Conservation (phyloP, 1,284 basidiomycete genomes). For the Rhodotorula sp. region DNA sequence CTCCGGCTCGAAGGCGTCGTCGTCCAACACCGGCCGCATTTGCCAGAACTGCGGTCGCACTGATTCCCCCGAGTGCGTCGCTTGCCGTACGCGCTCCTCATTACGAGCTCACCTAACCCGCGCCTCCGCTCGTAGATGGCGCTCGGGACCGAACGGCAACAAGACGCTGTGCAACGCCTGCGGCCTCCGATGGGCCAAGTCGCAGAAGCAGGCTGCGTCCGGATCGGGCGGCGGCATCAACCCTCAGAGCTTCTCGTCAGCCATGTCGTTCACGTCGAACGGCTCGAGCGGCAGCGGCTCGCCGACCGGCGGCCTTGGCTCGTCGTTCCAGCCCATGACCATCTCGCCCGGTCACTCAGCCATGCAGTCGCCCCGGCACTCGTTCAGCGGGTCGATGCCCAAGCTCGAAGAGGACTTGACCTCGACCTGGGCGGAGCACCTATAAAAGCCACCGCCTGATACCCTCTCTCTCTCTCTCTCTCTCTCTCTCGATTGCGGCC, state of each 20-base stretch:
- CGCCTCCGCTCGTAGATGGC: conserved; percentile 14
- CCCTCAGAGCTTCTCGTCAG: not conserved
- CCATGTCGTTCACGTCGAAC: not conserved
- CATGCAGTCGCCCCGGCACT: not conserved
- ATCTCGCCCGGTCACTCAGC: not conserved
- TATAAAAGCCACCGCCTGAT: not conserved
- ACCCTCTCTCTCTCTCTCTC: not conserved
- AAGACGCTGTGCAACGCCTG: conserved; percentile 87
- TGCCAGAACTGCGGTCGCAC: conserved; percentile 43
- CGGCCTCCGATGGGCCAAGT: conserved; percentile 56
- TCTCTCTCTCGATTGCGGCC: not conserved
- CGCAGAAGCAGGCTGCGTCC: conserved; percentile 13
- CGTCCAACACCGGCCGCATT: conserved; percentile 16
- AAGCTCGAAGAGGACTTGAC: conserved; percentile 4
- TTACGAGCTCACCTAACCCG: not conserved
- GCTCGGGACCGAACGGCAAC: conserved; percentile 56
- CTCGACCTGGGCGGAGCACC: not conserved
- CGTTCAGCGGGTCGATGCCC: not conserved
- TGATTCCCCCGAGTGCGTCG: conserved; percentile 41
- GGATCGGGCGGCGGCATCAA: not conserved
- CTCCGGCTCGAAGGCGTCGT: conserved; percentile 25
- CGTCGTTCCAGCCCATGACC: conserved; percentile 5
- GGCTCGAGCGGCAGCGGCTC: not conserved
- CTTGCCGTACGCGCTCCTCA: no score
- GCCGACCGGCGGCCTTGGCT: conserved; percentile 3